phyloP scores from a whole-genome alignment of 176 grass and related monocot species.

The Phoenix roebelenii region DNA sequence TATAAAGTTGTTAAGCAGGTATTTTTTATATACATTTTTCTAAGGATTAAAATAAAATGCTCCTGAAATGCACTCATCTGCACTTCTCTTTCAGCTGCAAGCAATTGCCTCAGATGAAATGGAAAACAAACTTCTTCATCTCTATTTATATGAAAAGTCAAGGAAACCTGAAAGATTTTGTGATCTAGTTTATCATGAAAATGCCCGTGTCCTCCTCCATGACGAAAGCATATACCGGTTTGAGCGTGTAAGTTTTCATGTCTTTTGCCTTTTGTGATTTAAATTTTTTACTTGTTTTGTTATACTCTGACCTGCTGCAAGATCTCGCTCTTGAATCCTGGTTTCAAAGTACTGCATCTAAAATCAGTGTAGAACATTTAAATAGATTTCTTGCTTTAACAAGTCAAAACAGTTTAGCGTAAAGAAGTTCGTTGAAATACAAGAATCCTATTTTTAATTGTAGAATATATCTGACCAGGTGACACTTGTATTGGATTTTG shows the following conservation, averaged over 20 bases:
- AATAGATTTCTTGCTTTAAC: not conserved
- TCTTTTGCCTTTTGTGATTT: not conserved
- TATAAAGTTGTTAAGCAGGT: slow-evolving; percentile 99
- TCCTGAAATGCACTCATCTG: slow-evolving; percentile 9
- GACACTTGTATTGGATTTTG: slow-evolving; percentile 23
- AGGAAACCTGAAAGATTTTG: slow-evolving; percentile 70
- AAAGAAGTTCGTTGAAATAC: no score
- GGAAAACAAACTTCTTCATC: slow-evolving; percentile 93
- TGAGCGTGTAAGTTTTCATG: slow-evolving; percentile 67
- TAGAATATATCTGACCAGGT: no score
- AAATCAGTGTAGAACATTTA: no score
- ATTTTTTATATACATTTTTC: not conserved
- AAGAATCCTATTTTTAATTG: no score
- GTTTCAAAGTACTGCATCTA: no score
- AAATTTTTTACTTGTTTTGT: not conserved
- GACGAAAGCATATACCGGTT: slow-evolving; percentile 93
- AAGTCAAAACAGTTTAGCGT: no score
- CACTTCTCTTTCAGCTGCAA: slow-evolving; percentile 66
- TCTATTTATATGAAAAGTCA: slow-evolving; percentile 92
- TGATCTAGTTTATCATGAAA: slow-evolving; percentile 96
- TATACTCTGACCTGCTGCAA: no score
- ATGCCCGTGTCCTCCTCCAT: slow-evolving; percentile 84
- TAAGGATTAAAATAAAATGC: not conserved
- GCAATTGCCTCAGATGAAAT: slow-evolving; percentile 95
- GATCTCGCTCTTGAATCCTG: no score